A percentile compares a stretch with the other conserved stretches of the same genome.
Conservation (phyloP, 345 rosid genomes). For the Lumnitzera littorea region DNA sequence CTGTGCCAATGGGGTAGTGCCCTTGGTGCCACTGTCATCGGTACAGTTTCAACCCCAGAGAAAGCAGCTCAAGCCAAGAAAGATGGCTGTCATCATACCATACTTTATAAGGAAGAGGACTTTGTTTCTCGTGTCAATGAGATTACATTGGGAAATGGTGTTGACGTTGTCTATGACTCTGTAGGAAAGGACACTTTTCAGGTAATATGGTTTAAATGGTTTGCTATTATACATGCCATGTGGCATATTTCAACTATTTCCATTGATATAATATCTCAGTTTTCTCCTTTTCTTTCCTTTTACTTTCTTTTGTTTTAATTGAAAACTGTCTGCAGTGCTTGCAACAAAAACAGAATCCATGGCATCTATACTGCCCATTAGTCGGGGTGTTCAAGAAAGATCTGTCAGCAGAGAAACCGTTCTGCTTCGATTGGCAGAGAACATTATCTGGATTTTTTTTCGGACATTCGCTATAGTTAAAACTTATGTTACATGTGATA, state of each 20-base stretch:
- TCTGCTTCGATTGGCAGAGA: background rate
- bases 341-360: background rate
- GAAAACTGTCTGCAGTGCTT: background rate
- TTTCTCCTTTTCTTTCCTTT: background rate
- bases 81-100: constrained; percentile 90
- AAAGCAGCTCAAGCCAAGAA: constrained; percentile 89
- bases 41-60: constrained; percentile 76
- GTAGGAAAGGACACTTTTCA: constrained; percentile 86
- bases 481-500: background rate
- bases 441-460: background rate
- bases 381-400: too few relatives aligned
- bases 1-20: constrained; percentile 92
- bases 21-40: constrained; percentile 83
- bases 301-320: too few relatives aligned
- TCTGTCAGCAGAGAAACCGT: background rate
- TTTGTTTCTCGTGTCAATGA: constrained; percentile 68
- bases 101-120: constrained; percentile 71
- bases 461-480: background rate
- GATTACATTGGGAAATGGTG: constrained; percentile 76
- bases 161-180: constrained; percentile 82
- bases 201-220: constrained; percentile 26
- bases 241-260: background rate
- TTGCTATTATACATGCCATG: background rate
- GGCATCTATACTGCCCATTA: too few relatives aligned
- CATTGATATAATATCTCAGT: background rate